Conservation (phyloP, 1,284 basidiomycete genomes). For the Singerocomus inundabilis region DNA sequence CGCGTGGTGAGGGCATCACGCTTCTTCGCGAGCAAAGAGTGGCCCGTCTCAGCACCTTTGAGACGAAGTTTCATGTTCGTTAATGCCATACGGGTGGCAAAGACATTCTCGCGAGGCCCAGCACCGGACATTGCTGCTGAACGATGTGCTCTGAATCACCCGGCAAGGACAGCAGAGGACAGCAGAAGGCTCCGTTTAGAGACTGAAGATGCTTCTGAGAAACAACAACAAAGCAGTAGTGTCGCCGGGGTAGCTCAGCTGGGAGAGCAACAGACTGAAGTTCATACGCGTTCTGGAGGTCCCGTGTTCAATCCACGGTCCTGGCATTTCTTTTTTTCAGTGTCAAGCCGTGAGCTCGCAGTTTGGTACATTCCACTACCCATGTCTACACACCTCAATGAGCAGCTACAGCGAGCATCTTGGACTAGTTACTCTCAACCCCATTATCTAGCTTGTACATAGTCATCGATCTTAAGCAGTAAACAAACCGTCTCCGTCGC, state of each 20-base stretch:
- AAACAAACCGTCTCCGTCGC: constrained; percentile 98
- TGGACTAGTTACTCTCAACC: not conserved
- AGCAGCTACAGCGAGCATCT: not conserved
- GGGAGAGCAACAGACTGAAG: constrained; percentile 80
- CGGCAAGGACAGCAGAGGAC: not conserved
- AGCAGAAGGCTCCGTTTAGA: not conserved
- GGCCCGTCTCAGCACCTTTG: constrained; percentile 97
- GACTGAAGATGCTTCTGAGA: not conserved
- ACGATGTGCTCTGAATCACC: not conserved
- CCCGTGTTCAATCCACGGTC: constrained; percentile 60
- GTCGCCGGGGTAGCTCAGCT: constrained; percentile 65
- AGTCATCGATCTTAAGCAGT: constrained; percentile 96
- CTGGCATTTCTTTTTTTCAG: constrained; percentile 38
- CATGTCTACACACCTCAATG: not conserved
- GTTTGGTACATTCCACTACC: too few species aligned
- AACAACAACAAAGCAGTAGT: accelerated
- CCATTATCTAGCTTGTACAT: constrained; percentile 70
- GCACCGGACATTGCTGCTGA: constrained; percentile 73
- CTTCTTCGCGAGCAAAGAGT: constrained; percentile 96
- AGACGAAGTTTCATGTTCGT: constrained; percentile 92
- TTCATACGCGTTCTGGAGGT: constrained; percentile 42
- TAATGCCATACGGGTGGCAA: constrained; percentile 93
- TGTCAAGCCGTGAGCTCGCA: too few species aligned
- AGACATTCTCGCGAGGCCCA: constrained; percentile 87
- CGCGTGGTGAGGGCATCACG: constrained; percentile 92